Conservation (phyloP, 768 basidiomycete species). For the Leucogyrophana mollusca region DNA sequence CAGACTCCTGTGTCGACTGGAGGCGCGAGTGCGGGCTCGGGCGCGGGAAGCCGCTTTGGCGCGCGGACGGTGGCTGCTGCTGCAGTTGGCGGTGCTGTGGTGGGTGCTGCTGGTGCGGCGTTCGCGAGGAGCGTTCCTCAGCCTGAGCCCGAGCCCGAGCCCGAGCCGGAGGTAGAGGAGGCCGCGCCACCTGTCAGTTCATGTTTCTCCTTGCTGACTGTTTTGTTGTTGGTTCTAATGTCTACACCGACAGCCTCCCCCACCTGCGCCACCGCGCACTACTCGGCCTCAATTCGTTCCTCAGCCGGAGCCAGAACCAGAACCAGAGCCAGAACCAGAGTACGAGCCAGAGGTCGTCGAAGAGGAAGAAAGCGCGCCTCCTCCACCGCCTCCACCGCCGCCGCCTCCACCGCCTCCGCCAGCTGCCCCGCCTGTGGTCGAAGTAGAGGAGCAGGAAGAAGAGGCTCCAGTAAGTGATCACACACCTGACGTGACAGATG, state of each 20-base stretch:
- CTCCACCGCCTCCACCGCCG: slow-evolving; percentile 13
- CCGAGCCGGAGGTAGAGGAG: slow-evolving; percentile 23
- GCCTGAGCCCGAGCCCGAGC: slow-evolving; percentile 22
- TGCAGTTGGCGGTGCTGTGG: slow-evolving; percentile 32
- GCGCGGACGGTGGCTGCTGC: slow-evolving; percentile 22
- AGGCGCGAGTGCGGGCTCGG: slow-evolving; percentile 36
- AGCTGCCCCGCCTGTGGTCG: slow-evolving; percentile 31
- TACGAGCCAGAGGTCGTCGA: slow-evolving; percentile 2
- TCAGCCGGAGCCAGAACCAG: slow-evolving; percentile 15
- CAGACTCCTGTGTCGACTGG: slow-evolving; percentile 36
- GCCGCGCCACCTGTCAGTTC: slow-evolving; percentile 25
- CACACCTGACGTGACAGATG: too few relatives aligned
- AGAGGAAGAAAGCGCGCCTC: slow-evolving; percentile 16
- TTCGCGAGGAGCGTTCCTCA: slow-evolving; percentile 15
- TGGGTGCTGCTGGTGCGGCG: slow-evolving; percentile 26
- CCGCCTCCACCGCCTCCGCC: slow-evolving; percentile 33
- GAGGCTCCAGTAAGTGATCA: slow-evolving; percentile 8
- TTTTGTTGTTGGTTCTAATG: slow-evolving; percentile 5
- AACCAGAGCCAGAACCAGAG: slow-evolving; percentile 20
- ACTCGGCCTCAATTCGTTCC: slow-evolving; percentile 18
- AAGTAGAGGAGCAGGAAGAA: slow-evolving; percentile 14
- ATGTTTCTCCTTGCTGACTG: not conserved
- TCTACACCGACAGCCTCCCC: slow-evolving; percentile 25
- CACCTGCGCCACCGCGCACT: slow-evolving; percentile 20
- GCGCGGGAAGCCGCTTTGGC: slow-evolving; percentile 38